A percentile compares a stretch with the other conserved stretches of the same genome.
phyloP scores from a whole-genome alignment of 2,329 filamentous ascomycete genomes.

The Aspergillus tubingensis region DNA sequence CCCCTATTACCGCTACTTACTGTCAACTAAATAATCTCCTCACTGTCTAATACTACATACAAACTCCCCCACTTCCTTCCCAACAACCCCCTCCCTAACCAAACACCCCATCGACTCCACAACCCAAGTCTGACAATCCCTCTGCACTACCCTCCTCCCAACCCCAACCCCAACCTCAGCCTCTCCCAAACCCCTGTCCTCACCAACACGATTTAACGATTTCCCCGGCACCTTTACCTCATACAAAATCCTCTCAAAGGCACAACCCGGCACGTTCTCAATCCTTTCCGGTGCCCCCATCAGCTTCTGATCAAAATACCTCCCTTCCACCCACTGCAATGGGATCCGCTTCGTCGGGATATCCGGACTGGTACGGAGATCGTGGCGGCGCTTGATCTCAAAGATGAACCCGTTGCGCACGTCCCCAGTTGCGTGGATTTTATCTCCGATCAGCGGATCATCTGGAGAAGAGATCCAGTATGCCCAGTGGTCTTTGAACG shows the following conservation, averaged over 20 bases:
- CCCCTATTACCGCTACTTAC: too few species aligned
- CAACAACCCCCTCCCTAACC: constrained; percentile 30
- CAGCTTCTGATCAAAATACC: constrained; percentile 30
- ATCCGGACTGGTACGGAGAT: constrained; percentile 19
- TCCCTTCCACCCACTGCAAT: constrained; percentile 34
- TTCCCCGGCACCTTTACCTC: constrained; percentile 18
- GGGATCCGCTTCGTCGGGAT: constrained; percentile 26
- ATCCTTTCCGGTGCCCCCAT: constrained; percentile 21
- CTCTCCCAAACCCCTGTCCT: neutral
- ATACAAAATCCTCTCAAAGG: constrained; percentile 28
- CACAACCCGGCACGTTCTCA: constrained; percentile 26
- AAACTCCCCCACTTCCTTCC: constrained; percentile 25
- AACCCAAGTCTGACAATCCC: constrained; percentile 42
- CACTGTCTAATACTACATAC: constrained; percentile 29
- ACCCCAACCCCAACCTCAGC: neutral
- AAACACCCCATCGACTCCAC: constrained; percentile 37
- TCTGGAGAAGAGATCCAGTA: constrained; percentile 30
- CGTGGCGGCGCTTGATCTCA: constrained; percentile 32
- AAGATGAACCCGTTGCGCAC: constrained; percentile 35
- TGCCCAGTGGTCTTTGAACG: constrained; percentile 42
- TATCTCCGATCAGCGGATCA: constrained; percentile 26
- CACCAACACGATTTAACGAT: constrained; percentile 17
- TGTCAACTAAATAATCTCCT: too few species aligned
- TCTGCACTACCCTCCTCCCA: constrained; percentile 28
- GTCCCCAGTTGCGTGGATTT: constrained; percentile 35